A percentile compares a stretch with the other conserved stretches of the same genome.
phyloP scores from a whole-genome alignment of 129 eudicot genomes.

The Silybum marianum region DNA sequence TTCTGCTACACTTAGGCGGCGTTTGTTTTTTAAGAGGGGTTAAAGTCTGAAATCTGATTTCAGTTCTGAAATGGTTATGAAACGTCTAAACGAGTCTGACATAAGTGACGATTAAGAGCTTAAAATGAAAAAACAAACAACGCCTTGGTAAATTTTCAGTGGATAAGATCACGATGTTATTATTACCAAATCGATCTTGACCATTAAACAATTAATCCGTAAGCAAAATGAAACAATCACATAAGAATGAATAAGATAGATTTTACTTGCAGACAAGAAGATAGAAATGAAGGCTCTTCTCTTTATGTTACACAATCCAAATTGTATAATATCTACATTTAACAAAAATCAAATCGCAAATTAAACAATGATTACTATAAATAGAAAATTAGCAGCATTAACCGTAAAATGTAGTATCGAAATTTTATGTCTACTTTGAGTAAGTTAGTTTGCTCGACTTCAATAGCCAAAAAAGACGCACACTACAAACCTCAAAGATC shows the following conservation, averaged over 20 bases:
- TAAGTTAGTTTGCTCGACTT: slow-evolving; percentile 1
- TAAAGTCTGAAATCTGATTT: no score
- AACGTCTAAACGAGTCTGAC: no score
- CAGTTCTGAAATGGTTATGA: no score
- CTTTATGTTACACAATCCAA: not conserved
- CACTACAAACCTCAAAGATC: slow-evolving; percentile 39
- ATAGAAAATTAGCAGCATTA: not conserved
- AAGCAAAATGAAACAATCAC: not conserved
- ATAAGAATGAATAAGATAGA: no score
- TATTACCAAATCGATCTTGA: not conserved
- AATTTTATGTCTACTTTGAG: slow-evolving; percentile 4
- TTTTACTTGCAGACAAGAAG: no score
- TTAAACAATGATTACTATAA: no score
- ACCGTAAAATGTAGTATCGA: not conserved
- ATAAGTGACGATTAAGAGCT: no score
- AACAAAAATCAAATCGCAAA: no score
- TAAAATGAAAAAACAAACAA: no score
- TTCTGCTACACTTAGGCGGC: not conserved
- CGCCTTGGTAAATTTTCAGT: no score
- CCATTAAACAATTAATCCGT: not conserved
- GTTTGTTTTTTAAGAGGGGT: no score
- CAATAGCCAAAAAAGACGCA: not conserved
- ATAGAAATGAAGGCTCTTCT: not conserved
- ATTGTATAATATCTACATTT: slow-evolving; percentile 15
- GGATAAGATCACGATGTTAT: no score